Conservation (phyloP, 2,329 filamentous ascomycete genomes). For the Apiospora kogelbergensis region DNA sequence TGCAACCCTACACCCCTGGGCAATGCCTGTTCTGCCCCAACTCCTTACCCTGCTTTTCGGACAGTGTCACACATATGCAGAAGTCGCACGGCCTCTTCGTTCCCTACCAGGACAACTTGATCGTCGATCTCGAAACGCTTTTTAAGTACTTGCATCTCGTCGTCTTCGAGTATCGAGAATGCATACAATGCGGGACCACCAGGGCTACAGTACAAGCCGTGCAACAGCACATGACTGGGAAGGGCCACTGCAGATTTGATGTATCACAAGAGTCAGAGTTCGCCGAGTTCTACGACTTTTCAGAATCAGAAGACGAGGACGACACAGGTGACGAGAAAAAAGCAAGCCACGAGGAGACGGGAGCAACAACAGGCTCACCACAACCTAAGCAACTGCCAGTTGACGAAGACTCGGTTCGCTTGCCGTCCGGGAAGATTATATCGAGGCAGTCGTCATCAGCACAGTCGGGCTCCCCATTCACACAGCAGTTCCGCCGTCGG, state of each 20-base stretch:
- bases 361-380: slow-evolving; percentile 8
- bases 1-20: slow-evolving; percentile 23
- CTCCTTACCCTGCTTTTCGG: slow-evolving; percentile 27
- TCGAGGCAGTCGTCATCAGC: slow-evolving; percentile 11
- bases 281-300: slow-evolving; percentile 28
- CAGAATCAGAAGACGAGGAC: slow-evolving; percentile 15
- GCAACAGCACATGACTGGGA: slow-evolving; percentile 41
- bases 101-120: slow-evolving; percentile 36
- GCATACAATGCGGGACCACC: slow-evolving; percentile 48
- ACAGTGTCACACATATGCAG: slow-evolving; percentile 48
- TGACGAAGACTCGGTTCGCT: slow-evolving; percentile 24
- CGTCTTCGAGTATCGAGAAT: slow-evolving; percentile 48
- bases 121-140: slow-evolving; percentile 47
- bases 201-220: slow-evolving; percentile 42
- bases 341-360: slow-evolving; percentile 10
- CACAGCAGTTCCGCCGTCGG: neutral
- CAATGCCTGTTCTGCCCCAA: slow-evolving; percentile 26
- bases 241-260: slow-evolving; percentile 27
- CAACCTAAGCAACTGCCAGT: slow-evolving; percentile 17
- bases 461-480: neutral
- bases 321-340: slow-evolving; percentile 13
- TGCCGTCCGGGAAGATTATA: slow-evolving; percentile 27
- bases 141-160: slow-evolving; percentile 48
- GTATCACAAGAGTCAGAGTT: slow-evolving; percentile 24
- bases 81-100: slow-evolving; percentile 47